Conservation (phyloP, 2,329 filamentous ascomycete species). For the Aspergillus ochraceoroseus region DNA sequence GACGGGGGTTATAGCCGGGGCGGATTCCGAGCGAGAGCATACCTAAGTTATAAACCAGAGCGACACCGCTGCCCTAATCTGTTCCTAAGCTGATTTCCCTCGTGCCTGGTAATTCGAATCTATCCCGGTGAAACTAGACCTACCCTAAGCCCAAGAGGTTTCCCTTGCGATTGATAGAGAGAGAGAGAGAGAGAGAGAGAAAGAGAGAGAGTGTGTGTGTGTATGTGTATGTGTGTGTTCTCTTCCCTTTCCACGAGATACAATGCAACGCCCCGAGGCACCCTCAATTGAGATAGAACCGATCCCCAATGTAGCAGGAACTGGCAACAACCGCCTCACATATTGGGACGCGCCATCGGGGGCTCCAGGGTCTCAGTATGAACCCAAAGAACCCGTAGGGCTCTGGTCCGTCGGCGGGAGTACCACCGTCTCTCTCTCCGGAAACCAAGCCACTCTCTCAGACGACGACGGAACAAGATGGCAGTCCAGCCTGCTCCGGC, state of each 20-base stretch:
- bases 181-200: no score
- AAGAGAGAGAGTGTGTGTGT: no score
- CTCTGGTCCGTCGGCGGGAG: slow-evolving; percentile 24
- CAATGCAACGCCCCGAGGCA: slow-evolving; percentile 14
- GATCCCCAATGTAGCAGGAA: neutral
- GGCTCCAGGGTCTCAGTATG: slow-evolving; percentile 5
- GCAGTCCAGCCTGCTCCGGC: slow-evolving; percentile 19
- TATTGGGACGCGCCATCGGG: slow-evolving; percentile 14
- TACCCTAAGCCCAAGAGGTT: slow-evolving; percentile 3
- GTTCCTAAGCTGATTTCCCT: no score
- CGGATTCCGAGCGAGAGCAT: no score
- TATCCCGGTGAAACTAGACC: no score
- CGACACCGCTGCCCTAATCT: no score
- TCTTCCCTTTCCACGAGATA: neutral
- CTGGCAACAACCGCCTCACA: slow-evolving; percentile 13
- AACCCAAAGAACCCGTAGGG: slow-evolving; percentile 18
- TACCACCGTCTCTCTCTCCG: slow-evolving; percentile 24
- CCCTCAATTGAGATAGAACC: slow-evolving; percentile 11
- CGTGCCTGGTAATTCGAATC: no score
- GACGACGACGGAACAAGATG: slow-evolving; percentile 12
- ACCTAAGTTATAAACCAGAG: no score
- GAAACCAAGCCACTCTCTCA: slow-evolving; percentile 11
- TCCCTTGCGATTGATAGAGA: no score
- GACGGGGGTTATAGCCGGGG: slow-evolving; percentile 2
- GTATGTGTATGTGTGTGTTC: no score